These are phyloP conservation scores for Apiospora aurea DNA, from an alignment of 2,329 filamentous ascomycete species.

Conservation along the genomic window DNA sequence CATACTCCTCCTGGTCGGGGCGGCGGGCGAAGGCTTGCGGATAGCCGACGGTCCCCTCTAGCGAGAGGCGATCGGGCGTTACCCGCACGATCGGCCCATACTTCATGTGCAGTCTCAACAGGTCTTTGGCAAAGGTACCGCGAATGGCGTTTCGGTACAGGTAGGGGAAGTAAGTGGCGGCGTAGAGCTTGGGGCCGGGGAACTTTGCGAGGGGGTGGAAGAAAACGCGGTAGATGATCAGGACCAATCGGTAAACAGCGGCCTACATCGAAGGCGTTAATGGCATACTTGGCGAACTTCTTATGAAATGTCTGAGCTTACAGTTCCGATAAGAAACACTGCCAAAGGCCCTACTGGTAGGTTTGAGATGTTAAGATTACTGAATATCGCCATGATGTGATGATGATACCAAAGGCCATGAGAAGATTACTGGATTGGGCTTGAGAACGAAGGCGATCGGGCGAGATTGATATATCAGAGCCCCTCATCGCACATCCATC, in stretches of 20 bases:
- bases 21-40: constrained; percentile 21
- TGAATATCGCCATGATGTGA: neutral
- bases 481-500: neutral
- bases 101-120: neutral
- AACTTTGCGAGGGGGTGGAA: constrained; percentile 26
- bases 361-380: neutral
- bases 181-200: constrained; percentile 24
- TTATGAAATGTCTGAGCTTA: neutral
- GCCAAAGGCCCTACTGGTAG: neutral
- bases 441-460: too few species aligned
- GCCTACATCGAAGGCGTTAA: neutral
- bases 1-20: constrained; percentile 18
- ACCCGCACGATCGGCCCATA: constrained; percentile 26
- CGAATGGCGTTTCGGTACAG: constrained; percentile 13
- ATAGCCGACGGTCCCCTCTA: constrained; percentile 21
- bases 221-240: constrained; percentile 26
- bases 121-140: neutral
- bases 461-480: neutral
- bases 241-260: neutral
- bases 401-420: neutral
- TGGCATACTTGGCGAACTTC: neutral
- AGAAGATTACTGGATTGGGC: neutral
- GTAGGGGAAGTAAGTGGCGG: constrained; percentile 21
- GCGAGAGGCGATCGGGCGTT: neutral
- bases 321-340: neutral